Evolutionary conservation across 2,329 filamentous ascomycete genomes (phyloP), one percentile per base, ranked within the genome.

Genomic region (Didymella sp.): DNA sequence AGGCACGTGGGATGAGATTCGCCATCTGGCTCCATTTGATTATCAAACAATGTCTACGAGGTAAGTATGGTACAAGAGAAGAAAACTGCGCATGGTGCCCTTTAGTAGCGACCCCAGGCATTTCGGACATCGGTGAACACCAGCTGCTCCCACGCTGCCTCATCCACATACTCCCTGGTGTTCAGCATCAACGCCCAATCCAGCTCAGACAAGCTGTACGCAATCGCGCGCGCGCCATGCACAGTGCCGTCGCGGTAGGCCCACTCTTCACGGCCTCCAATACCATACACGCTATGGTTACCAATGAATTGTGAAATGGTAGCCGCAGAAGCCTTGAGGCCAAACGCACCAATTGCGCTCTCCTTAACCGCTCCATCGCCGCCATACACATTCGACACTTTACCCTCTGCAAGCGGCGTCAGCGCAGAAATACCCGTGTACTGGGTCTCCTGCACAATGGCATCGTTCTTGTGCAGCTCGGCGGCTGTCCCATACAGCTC

Each of bases 321-420:
- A 8, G 21, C 49, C 1, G 66, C 66, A 6, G 59, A 64, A 25
- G 64, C 62, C 33, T 45, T 58, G 19, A 68, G 47, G n/a, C 51
- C 64, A 35, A 62, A 58, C 4, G 62, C 40, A 13, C 56, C 64
- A 11, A 68, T 45, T 0, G 52, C 56, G 22, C 59, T 58, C 24
- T 68, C 66, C 43, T 67, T 66, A 46, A 60, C 38, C 9, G 51
- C 41, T 6, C 64, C 62, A 22, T 67, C 66, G 9, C 66, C 64
- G 3, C 66, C 66, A 19, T 61, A 17, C 12, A 54, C 40, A 19
- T 4, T 13, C 9, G 62, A 41, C 6, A 61, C 62, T 6, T 28
- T 19, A 21, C 25, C 35, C 1, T 51, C 11, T 12, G 38, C 37
- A 11, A 46, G 49, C 11, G 60, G 62, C 11, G 21, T 24, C 12